Evolutionary conservation across 257 asterid genomes (phyloP).

Genomic region (Solanum chaucha): DNA sequence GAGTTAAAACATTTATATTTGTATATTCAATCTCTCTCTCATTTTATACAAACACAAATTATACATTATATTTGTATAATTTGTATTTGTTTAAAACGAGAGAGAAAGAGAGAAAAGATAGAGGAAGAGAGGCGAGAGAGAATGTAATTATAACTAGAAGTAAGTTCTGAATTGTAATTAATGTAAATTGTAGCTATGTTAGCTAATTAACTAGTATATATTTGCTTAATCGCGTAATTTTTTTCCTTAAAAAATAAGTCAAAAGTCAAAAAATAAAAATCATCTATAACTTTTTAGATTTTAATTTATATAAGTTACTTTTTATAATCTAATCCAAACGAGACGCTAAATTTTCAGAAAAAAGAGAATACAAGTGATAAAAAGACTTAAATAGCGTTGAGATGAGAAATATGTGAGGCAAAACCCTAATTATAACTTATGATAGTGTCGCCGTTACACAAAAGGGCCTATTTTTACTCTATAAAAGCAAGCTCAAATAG

Average conservation of each 20-base stretch:
- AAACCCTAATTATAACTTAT: constrained; percentile 1
- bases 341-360: no score
- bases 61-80: no score
- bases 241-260: no score
- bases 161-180: not conserved
- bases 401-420: not conserved
- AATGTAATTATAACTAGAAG: not conserved
- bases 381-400: not conserved
- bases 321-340: no score
- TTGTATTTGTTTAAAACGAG: not conserved
- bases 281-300: not conserved
- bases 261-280: no score
- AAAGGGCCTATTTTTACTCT: not conserved
- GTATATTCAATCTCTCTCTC: no score
- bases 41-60: not conserved
- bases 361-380: not conserved
- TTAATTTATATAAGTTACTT: no score
- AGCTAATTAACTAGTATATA: not conserved
- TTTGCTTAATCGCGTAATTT: no score
- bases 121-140: not conserved
- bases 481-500: not conserved
- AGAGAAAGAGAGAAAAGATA: not conserved
- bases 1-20: no score
- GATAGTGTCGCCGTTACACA: not conserved
- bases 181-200: no score